phyloP scores from a whole-genome alignment of 176 grass and related monocot species.

The Dactylis glomerata region DNA sequence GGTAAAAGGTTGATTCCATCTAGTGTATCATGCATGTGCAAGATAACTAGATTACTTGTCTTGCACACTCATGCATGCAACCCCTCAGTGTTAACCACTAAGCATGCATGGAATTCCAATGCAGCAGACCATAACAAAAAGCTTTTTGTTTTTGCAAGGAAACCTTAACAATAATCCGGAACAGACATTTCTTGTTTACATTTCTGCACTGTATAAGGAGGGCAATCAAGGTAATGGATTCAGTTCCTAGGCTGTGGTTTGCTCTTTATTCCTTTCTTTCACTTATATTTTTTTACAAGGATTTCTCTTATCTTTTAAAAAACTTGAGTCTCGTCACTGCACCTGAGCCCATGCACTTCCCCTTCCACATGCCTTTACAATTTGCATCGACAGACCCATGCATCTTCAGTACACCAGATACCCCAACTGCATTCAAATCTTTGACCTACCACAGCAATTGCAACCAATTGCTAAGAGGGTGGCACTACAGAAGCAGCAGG shows the following conservation, averaged over 20 bases:
- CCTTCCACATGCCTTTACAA: background rate
- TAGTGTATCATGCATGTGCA: background rate
- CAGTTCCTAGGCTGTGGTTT: constrained; percentile 9
- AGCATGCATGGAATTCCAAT: background rate
- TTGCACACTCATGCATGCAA: background rate
- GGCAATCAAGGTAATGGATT: background rate
- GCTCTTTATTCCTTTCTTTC: background rate
- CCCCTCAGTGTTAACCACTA: background rate
- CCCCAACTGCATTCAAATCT: background rate
- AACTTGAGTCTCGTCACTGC: background rate
- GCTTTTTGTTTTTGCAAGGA: background rate
- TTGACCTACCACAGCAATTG: background rate
- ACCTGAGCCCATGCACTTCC: background rate
- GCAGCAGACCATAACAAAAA: background rate
- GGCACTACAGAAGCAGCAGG: background rate
- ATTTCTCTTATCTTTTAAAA: background rate
- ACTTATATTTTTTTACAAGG: background rate
- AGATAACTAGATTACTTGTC: background rate
- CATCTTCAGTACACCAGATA: background rate
- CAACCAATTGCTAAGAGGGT: background rate
- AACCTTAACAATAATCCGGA: background rate
- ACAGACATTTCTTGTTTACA: background rate
- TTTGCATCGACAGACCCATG: background rate
- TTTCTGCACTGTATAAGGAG: background rate
- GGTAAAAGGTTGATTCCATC: constrained; percentile 7